Conservation (phyloP, 2,329 filamentous ascomycete genomes). For the Colletotrichum sp. region DNA sequence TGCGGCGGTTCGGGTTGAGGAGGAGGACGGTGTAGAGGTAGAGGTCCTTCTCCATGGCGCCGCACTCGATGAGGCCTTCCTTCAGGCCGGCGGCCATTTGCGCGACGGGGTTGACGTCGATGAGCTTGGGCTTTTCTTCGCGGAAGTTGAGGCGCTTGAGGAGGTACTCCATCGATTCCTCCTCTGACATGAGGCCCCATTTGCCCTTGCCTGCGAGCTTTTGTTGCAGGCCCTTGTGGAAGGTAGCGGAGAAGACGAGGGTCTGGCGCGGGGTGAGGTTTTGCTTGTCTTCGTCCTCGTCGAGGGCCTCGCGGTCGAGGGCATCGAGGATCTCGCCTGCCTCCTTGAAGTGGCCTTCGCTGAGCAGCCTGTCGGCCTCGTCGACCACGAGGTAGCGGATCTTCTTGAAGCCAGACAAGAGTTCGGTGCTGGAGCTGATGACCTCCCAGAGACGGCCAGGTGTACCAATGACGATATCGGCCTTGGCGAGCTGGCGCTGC, state of each 20-base stretch:
- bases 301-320: constrained; percentile 74
- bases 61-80: constrained; percentile 91
- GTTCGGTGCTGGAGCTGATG: constrained; percentile 73
- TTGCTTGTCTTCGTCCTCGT: constrained; percentile 54
- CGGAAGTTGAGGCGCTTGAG: constrained; percentile 89
- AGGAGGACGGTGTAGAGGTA: constrained; percentile 90
- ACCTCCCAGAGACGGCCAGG: constrained; percentile 96
- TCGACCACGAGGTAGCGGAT: constrained; percentile 89
- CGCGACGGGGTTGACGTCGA: constrained; percentile 87
- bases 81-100: constrained; percentile 88
- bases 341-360: constrained; percentile 94
- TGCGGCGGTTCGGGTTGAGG: constrained; percentile 79
- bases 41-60: constrained; percentile 94
- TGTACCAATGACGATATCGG: constrained; percentile 92
- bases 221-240: constrained; percentile 88
- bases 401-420: constrained; percentile 73
- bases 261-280: constrained; percentile 71
- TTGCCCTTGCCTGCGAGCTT: constrained; percentile 83
- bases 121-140: constrained; percentile 83
- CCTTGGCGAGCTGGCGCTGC: constrained; percentile 79
- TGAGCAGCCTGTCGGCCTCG: constrained; percentile 90
- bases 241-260: constrained; percentile 95
- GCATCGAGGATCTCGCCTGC: constrained; percentile 85
- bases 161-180: constrained; percentile 90
- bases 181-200: constrained; percentile 62